Conservation (phyloP, 2,329 filamentous ascomycete species). For the Lachnellula occidentalis region DNA sequence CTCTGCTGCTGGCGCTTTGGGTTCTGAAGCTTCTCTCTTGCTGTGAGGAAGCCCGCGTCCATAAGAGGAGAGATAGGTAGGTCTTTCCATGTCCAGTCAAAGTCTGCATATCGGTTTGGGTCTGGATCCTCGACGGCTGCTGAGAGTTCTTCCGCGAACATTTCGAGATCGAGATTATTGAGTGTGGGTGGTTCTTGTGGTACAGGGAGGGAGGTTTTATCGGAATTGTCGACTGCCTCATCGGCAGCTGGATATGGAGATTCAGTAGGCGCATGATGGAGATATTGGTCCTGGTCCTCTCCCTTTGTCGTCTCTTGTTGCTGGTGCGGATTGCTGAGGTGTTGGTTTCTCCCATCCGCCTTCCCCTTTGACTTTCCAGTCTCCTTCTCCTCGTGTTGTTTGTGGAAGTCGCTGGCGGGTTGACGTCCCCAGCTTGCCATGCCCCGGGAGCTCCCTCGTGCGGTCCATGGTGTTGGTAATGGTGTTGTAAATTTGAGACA, state of each 20-base stretch:
- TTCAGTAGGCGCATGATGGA: too few species aligned
- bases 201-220: background rate
- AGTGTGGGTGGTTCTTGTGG: too few species aligned
- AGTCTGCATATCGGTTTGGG: background rate
- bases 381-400: background rate
- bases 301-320: background rate
- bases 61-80: conserved; percentile 45
- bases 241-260: too few species aligned
- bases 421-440: background rate
- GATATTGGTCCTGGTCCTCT: too few species aligned
- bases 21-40: conserved; percentile 27
- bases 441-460: background rate
- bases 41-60: conserved; percentile 36
- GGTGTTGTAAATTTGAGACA: conserved; percentile 3
- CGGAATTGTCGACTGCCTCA: background rate
- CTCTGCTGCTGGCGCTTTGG: conserved; percentile 23
- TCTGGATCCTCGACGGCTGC: background rate
- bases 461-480: background rate
- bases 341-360: too few species aligned
- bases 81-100: conserved; percentile 1
- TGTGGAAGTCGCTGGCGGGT: background rate
- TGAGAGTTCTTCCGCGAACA: background rate
- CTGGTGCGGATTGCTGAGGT: background rate
- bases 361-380: background rate
- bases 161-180: background rate